Evolutionary conservation across 2,329 filamentous ascomycete genomes (phyloP), one percentile per base, ranked within the genome.

Genomic region (Aquanectria penicillioides): DNA sequence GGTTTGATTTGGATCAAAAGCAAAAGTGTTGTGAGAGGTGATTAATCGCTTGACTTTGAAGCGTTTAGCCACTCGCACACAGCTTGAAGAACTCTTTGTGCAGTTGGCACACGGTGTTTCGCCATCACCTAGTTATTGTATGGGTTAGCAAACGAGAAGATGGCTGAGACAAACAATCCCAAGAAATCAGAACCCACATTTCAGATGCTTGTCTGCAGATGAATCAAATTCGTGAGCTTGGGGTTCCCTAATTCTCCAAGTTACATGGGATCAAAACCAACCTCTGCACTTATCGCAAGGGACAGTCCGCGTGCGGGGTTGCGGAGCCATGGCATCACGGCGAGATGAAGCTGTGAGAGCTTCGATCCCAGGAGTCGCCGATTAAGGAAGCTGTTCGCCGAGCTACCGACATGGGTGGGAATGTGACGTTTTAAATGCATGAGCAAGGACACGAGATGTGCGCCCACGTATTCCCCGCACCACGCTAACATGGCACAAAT

Each of bases 241-340:
- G 6, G 6, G 8, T 37, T 12, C 23, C n/a, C 5, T 2, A 15
- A 41, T 26, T 12, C 8, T 26, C 11, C 5, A 3, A 13, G 12
- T 5, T 2, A 8, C 9, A 28, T 2, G 13, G 6, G n/a, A 22
- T 15, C 8, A 43, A n/a, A 15, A 44, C 54, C 12, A 17, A 63
- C 61, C 61, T 63, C 50, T 33, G 20, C 61, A 63, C 17, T 62
- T 58, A 25, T 63, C 61, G 33, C 61, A 63, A 10, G 61, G 61
- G n/a, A 56, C 23, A 6, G 59, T 63, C 17, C 61, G 34, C 2
- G 54, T 48, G 47, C 59, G 58, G 54, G 58, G 46, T 51, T 55
- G 59, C 54, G 58, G 54, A 40, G 59, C 26, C 61, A 63, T 63
- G n/a, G 5, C 28, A 48, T 11, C 0, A 12, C 17, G 8, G 28